Conservation (phyloP, 441 rosid species). For the Erodium chrysanthum region DNA sequence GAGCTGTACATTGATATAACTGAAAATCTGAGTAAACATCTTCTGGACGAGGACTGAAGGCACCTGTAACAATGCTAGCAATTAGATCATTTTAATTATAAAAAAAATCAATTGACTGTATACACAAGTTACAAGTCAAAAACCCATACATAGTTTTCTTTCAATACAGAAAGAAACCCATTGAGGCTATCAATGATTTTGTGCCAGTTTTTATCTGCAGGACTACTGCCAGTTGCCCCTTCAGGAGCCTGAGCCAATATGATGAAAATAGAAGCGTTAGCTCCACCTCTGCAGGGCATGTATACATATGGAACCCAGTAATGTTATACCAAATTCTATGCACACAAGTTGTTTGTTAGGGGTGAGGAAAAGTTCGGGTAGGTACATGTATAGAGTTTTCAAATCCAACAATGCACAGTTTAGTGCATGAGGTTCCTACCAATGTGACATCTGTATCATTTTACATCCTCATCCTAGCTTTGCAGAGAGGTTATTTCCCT, state of each 20-base stretch:
- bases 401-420: no score
- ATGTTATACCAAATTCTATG: no score
- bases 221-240: no score
- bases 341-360: no score
- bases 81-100: constrained; percentile 7
- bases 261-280: constrained; percentile 9
- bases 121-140: constrained; percentile 10
- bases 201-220: no score
- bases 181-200: constrained; percentile 38
- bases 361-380: no score
- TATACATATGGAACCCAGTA: background rate
- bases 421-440: no score
- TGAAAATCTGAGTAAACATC: constrained; percentile 48
- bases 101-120: constrained; percentile 10
- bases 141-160: constrained; percentile 49
- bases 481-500: no score
- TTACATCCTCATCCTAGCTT: no score
- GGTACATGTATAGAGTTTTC: no score
- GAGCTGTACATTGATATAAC: constrained; percentile 50
- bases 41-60: constrained; percentile 47
- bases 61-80: constrained; percentile 35
- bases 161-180: constrained; percentile 30
- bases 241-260: constrained; percentile 21
- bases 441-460: no score
- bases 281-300: background rate